Evolutionary conservation across 805 yeast species (phyloP), one percentile per base, ranked within the genome.

Genomic region (Myxozyma sirexii): DNA sequence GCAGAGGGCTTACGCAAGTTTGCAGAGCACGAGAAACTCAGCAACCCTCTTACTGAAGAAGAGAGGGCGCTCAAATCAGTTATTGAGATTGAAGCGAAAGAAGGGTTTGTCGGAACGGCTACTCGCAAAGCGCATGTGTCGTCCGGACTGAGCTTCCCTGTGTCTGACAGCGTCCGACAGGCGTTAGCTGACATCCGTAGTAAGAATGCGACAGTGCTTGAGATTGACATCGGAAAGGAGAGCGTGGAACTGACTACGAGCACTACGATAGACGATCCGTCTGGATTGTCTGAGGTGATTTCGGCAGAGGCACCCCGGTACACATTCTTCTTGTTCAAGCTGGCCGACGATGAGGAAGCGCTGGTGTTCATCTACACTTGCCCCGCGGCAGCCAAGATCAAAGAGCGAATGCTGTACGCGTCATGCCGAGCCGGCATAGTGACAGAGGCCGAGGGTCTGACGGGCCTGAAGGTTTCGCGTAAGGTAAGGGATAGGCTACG

Each of bases 321-420:
- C 71, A 82, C 83, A 31, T 64, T 88, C 26, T 81, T 80, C 70
- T 54, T 71, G 29, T 63, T 53, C 44, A 56, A 57, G 41, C 59
- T 67, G 43, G 48, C 56, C 10, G 65, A 56, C 43, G 66, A 79
- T 62, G 74, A 69, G 39, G 82, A 55, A 44, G 42, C 63, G 31
- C 46, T 62, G 27, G 68, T 82, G 35, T 91, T 93, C 72, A 82
- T 92, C 33, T 90, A 90, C 71, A 80, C 93, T 6, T 92, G 97
- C 73, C 98, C 99, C 2, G 84, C 96, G 0, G 91, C 92, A 1
- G 86, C 97, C 44, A 86, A 85, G 74, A 94, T 94, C 42, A 88
- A 86, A 72, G 94, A 91, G 54, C 82, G 98, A 68, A 93, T 93
- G 97, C 72, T 91, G 52, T 90, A 91, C 70, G 98, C 99, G 0